phyloP scores from a whole-genome alignment of 768 basidiomycete species.

The Pleurotus pulmonarius region DNA sequence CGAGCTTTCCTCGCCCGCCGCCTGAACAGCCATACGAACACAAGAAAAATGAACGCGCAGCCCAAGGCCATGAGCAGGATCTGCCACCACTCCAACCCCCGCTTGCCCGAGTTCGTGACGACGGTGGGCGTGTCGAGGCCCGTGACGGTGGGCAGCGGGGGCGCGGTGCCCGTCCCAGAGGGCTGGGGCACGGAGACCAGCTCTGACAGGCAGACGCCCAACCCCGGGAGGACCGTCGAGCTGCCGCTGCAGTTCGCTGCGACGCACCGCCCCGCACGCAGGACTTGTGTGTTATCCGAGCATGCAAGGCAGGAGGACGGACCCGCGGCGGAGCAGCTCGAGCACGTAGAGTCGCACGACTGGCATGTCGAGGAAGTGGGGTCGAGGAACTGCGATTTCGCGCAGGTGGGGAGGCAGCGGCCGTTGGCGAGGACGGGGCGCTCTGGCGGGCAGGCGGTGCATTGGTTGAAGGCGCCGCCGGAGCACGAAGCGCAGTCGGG shows the following conservation, averaged over 20 bases:
- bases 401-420: constrained; percentile 74
- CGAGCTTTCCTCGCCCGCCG: constrained; percentile 64
- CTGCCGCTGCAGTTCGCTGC: constrained; percentile 36
- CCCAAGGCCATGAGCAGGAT: constrained; percentile 80
- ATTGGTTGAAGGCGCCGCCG: constrained; percentile 71
- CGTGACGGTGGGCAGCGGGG: constrained; percentile 49
- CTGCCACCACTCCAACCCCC: constrained; percentile 71
- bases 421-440: constrained; percentile 73
- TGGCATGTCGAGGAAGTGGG: constrained; percentile 56
- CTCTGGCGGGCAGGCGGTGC: constrained; percentile 61
- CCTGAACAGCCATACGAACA: constrained; percentile 64
- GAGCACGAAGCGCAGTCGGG: constrained; percentile 80
- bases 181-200: constrained; percentile 52
- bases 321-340: constrained; percentile 57
- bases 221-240: constrained; percentile 38
- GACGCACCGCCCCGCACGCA: constrained; percentile 46
- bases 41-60: constrained; percentile 70
- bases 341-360: constrained; percentile 64
- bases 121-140: constrained; percentile 50
- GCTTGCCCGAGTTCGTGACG: constrained; percentile 16
- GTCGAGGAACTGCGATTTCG: constrained; percentile 68
- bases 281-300: constrained; percentile 41
- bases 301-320: constrained; percentile 55
- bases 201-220: constrained; percentile 70
- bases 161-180: constrained; percentile 40